Evolutionary conservation across 805 yeast species (phyloP).

Genomic region (Suhomyces sp.): DNA sequence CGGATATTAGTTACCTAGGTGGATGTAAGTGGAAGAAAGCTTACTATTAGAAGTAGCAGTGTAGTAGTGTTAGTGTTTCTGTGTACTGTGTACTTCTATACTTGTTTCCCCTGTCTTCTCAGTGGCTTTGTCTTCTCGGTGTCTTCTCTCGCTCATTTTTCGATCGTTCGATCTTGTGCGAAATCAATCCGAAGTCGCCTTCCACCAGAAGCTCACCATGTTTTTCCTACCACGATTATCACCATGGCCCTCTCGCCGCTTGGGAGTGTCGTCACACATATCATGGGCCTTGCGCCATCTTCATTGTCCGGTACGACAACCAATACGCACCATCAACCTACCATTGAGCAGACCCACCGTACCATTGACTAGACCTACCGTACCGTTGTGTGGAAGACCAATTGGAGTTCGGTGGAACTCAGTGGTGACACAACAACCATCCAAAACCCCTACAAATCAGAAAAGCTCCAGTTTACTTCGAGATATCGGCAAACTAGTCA

Average conservation of each 20-base stretch:
- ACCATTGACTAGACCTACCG: not conserved
- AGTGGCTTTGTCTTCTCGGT: too few species aligned
- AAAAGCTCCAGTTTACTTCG: not conserved
- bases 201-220: not conserved
- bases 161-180: not conserved
- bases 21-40: too few species aligned
- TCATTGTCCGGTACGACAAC: not conserved
- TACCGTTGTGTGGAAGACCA: not conserved
- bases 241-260: not conserved
- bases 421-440: not conserved
- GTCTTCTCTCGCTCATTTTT: too few species aligned
- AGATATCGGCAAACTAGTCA: conserved; percentile 23
- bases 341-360: not conserved
- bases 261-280: not conserved
- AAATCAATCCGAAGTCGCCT: not conserved
- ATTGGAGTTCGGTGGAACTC: not conserved
- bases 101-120: too few species aligned
- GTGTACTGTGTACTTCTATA: not conserved
- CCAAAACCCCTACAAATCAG: not conserved
- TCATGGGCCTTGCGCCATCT: not conserved
- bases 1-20: too few species aligned
- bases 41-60: too few species aligned
- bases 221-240: not conserved
- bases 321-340: not conserved
- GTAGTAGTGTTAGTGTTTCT: not conserved